Conservation (phyloP, 441 rosid species). For the Adansonia madagascariensis region DNA sequence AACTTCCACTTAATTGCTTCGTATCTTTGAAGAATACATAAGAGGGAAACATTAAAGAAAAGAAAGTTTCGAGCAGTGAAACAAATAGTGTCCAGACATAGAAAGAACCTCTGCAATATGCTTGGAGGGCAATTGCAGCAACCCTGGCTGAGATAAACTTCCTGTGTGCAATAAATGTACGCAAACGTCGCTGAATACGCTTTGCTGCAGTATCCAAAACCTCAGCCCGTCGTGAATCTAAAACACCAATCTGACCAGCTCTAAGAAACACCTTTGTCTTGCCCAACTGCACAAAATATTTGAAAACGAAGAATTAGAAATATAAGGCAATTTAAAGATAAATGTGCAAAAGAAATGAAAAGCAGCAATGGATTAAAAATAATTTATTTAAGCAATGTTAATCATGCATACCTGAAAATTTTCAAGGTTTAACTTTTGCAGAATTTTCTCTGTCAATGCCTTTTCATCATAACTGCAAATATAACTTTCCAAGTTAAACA, state of each 20-base stretch:
- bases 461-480: slow-evolving; percentile 79
- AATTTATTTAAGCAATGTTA: slow-evolving; percentile 18
- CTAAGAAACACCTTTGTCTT: slow-evolving; percentile 93
- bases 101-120: slow-evolving; percentile 82
- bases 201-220: slow-evolving; percentile 86
- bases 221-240: slow-evolving; percentile 84
- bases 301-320: slow-evolving; percentile 19
- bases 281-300: slow-evolving; percentile 67
- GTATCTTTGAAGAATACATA: neutral
- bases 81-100: neutral
- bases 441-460: slow-evolving; percentile 73
- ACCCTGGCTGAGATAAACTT: slow-evolving; percentile 55
- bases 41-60: neutral
- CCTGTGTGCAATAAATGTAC: slow-evolving; percentile 62
- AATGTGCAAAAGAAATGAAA: neutral
- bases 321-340: slow-evolving; percentile 17
- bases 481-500: slow-evolving; percentile 27
- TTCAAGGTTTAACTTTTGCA: slow-evolving; percentile 69
- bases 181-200: slow-evolving; percentile 67
- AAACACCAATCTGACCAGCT: slow-evolving; percentile 95
- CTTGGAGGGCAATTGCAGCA: slow-evolving; percentile 77
- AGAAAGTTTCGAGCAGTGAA: slow-evolving; percentile 4
- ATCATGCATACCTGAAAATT: slow-evolving; percentile 79
- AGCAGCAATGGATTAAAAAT: slow-evolving; percentile 16
- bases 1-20: slow-evolving; percentile 15